Evolutionary conservation across 345 rosid genomes (phyloP), one percentile per base, ranked within the genome.

Genomic region (Ailanthus altissimus): DNA sequence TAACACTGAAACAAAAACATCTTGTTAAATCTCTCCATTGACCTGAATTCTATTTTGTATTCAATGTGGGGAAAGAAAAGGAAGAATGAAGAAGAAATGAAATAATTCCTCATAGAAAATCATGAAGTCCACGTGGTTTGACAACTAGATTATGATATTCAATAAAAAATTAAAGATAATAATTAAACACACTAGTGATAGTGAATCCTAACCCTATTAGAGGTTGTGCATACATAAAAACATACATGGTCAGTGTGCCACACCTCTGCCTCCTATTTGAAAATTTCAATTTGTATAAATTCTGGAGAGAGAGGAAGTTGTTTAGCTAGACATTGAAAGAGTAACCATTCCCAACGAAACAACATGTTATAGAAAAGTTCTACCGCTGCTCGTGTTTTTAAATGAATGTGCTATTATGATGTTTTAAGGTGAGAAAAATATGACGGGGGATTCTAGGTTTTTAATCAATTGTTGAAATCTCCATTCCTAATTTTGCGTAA

Each of bases 1-100:
- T 67, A 76, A 47, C 72, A 73, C 90, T 89, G 84, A 73, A 77
- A 78, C 63, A 83, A 57, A 46, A 46, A 70, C 45, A 57, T 67
- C 20, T 42, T 28, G 1, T 73, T 25, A 59, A 59, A 25, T 59
- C 40, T 25, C 11, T 0, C n/a, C n/a, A 13, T 18, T 14, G 20
- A 56, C 16, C 46, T 28, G 69, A 49, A 75, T 75, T 42, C 40
- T 45, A 80, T 10, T 28, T 9, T 1, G 18, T 32, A 67, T 43
- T 14, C 49, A 23, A 2, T 23, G 32, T 18, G 5, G 18, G 28
- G 28, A 28, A 63, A n/a, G n/a, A 63, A 45, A 71, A 64, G 20
- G 23, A 57, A 25, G 42, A 2, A 28, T 8, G 59, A 4, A 45
- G 21, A 40, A 16, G 43, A 57, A 56, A 4, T 10, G 25, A 50